These are phyloP conservation scores for Lasiodiplodia sp. DNA, from an alignment of 2,329 filamentous ascomycete genomes.

Conservation along the genomic window DNA sequence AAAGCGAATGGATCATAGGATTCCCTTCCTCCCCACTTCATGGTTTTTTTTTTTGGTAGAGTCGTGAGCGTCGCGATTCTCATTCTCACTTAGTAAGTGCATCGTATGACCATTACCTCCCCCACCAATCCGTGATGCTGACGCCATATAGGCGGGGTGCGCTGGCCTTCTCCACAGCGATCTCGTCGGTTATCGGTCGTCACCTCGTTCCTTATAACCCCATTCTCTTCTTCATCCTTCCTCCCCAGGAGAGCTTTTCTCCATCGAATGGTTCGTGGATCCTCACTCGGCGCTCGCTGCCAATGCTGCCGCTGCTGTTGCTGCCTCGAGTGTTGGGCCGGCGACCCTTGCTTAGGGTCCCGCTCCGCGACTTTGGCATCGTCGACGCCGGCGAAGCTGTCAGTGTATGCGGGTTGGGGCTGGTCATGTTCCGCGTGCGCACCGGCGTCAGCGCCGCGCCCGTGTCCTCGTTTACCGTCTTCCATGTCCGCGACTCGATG, in stretches of 20 bases:
- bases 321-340: conserved; percentile 12
- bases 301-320: background rate
- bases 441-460: conserved; percentile 2
- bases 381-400: conserved; percentile 18
- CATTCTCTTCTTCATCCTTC: conserved; percentile 29
- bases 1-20: background rate
- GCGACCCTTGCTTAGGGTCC: conserved; percentile 9
- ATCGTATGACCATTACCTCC: conserved; percentile 4
- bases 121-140: conserved; percentile 6
- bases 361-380: conserved; percentile 15
- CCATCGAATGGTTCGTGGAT: background rate
- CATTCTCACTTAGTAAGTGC: background rate
- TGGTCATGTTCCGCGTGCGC: conserved; percentile 11
- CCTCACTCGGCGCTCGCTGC: conserved; percentile 8
- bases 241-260: conserved; percentile 29
- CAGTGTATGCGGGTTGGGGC: conserved; percentile 11
- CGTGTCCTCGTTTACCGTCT: background rate
- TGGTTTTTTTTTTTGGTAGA: background rate
- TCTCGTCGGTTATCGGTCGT: background rate
- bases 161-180: background rate
- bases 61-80: conserved; percentile 13
- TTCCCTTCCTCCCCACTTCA: background rate
- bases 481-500: conserved; percentile 24
- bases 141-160: conserved; percentile 7
- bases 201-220: conserved; percentile 6